phyloP scores from a whole-genome alignment of 768 basidiomycete genomes.

The Auricularia sp. region DNA sequence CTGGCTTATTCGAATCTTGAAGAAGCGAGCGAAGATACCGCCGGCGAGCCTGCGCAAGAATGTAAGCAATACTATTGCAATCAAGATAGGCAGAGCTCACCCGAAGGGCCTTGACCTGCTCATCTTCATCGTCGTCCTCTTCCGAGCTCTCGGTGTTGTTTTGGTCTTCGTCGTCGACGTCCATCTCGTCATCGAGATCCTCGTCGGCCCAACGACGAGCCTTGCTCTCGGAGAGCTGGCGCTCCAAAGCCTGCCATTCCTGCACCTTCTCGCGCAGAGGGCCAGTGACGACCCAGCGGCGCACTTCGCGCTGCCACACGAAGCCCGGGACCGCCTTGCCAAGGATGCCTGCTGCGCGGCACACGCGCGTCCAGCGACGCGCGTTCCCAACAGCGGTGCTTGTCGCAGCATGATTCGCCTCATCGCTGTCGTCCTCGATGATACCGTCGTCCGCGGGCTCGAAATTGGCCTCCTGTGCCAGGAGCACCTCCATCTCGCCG shows the following conservation, averaged over 20 bases:
- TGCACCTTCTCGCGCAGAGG: constrained; percentile 56
- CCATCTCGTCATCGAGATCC: constrained; percentile 54
- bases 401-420: constrained; percentile 29
- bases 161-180: constrained; percentile 51
- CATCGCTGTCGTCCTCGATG: constrained; percentile 50
- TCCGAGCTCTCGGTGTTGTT: constrained; percentile 29
- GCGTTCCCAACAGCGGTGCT: constrained; percentile 18
- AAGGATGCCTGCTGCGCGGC: constrained; percentile 59
- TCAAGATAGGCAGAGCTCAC: constrained; percentile 20
- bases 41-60: constrained; percentile 31
- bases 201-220: constrained; percentile 39
- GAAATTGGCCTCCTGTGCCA: constrained; percentile 48
- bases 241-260: constrained; percentile 61
- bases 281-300: constrained; percentile 56
- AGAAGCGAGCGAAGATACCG: constrained; percentile 65
- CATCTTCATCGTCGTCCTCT: constrained; percentile 58
- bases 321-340: constrained; percentile 68
- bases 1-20: constrained; percentile 30
- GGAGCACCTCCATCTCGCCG: constrained; percentile 71
- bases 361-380: constrained; percentile 64
- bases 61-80: no score
- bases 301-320: constrained; percentile 46
- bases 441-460: constrained; percentile 43
- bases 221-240: constrained; percentile 55
- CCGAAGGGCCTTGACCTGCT: constrained; percentile 73